Percentiles rank a stretch among this genome's conserved stretches.
Evolutionary conservation across 2,329 filamentous ascomycete species (phyloP).

Genomic region (Davidsoniella virescens): DNA sequence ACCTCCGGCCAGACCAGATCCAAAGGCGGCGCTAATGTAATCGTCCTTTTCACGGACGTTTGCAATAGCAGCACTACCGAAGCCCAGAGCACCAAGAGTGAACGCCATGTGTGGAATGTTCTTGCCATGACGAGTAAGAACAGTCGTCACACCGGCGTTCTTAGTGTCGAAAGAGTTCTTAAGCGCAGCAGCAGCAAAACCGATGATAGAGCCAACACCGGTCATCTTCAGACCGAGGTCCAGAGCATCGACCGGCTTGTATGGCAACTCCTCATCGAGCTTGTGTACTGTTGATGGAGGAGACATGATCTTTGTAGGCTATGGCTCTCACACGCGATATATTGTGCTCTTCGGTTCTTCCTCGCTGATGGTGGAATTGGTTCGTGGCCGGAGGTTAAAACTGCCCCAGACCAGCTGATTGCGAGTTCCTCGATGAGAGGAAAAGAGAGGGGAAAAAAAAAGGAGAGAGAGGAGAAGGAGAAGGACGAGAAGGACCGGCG

Average conservation of each 20-base stretch:
- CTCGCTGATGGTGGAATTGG: not conserved
- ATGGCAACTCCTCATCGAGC: slow-evolving; percentile 22
- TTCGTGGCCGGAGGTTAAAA: not conserved
- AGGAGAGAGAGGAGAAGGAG: not conserved
- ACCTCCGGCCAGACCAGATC: slow-evolving; percentile 60
- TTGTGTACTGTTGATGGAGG: not conserved
- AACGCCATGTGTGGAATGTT: slow-evolving; percentile 38
- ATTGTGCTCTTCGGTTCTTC: no score
- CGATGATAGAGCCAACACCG: slow-evolving; percentile 47
- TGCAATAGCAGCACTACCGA: slow-evolving; percentile 58
- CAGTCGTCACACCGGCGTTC: slow-evolving; percentile 65
- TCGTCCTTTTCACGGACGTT: slow-evolving; percentile 81
- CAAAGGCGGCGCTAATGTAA: slow-evolving; percentile 54
- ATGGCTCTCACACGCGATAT: no score
- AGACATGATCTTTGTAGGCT: not conserved
- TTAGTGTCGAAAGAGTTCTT: slow-evolving; percentile 74
- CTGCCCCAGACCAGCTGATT: slow-evolving; percentile 11
- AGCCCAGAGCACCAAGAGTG: slow-evolving; percentile 56
- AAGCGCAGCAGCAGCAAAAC: slow-evolving; percentile 58
- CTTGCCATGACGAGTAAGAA: slow-evolving; percentile 64
- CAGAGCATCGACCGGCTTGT: slow-evolving; percentile 62
- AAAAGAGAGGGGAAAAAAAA: slow-evolving; percentile 1
- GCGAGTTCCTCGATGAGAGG: slow-evolving; percentile 9
- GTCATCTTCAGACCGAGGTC: slow-evolving; percentile 47
- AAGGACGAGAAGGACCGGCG: not conserved